Evolutionary conservation across 352 stramenopile species (phyloP).

Genomic region (Pythium phragmiticola): DNA sequence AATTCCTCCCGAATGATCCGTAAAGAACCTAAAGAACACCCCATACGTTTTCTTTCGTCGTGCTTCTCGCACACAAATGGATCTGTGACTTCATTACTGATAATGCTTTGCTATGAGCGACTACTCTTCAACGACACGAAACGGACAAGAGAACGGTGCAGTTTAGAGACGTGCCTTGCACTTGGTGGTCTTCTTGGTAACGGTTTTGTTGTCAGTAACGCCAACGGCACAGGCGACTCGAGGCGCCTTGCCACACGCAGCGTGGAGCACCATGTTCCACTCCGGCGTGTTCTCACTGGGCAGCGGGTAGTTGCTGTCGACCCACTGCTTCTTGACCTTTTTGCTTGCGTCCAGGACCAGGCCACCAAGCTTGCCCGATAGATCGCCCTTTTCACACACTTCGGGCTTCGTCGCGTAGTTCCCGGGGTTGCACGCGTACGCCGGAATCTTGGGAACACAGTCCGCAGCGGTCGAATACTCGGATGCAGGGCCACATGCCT

Average conservation of each 20-base stretch:
- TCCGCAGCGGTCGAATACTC: slow-evolving; percentile 23
- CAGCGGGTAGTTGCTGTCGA: slow-evolving; percentile 30
- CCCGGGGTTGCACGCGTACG: slow-evolving; percentile 30
- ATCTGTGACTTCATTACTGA: neutral
- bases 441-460: slow-evolving; percentile 24
- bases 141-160: neutral
- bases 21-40: no score
- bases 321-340: slow-evolving; percentile 20
- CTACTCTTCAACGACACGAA: neutral
- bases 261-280: slow-evolving; percentile 44
- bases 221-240: slow-evolving; percentile 34
- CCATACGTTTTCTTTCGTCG: no score
- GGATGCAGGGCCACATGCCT: slow-evolving; percentile 33
- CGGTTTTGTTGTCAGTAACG: neutral
- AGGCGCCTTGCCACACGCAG: slow-evolving; percentile 31
- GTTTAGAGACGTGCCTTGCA: neutral
- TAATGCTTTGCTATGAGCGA: neutral
- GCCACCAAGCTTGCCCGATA: slow-evolving; percentile 34
- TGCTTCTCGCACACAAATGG: no score
- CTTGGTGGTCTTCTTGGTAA: neutral
- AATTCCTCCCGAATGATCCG: no score
- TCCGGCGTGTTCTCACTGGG: slow-evolving; percentile 31
- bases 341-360: slow-evolving; percentile 21
- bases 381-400: slow-evolving; percentile 33
- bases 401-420: slow-evolving; percentile 26